phyloP scores from a whole-genome alignment of 768 basidiomycete species.

The Solioccasus polychromus region DNA sequence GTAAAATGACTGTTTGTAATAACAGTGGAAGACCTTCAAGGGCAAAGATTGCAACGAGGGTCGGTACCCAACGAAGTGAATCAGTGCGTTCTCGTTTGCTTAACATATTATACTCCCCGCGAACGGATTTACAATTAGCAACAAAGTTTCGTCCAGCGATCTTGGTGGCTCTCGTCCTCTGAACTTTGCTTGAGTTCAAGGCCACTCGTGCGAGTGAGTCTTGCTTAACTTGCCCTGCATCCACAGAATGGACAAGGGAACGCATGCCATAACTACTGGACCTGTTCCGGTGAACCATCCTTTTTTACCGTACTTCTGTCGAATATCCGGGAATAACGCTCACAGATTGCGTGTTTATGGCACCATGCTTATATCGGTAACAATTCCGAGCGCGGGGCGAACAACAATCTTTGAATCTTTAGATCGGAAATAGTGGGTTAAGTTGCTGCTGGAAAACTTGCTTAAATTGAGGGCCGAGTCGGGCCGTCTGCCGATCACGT shows the following conservation, averaged over 20 bases:
- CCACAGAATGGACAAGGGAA: slow-evolving; percentile 1
- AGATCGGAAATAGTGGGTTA: too few relatives aligned
- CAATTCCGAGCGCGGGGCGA: slow-evolving; percentile 1
- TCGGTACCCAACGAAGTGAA: too few relatives aligned
- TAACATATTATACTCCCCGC: neutral
- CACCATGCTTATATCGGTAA: slow-evolving; percentile 3
- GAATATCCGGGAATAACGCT: slow-evolving; percentile 11
- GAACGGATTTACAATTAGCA: too few relatives aligned
- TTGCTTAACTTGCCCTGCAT: slow-evolving; percentile 5
- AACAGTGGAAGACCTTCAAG: neutral
- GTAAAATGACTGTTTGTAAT: too few relatives aligned
- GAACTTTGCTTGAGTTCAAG: slow-evolving; percentile 1
- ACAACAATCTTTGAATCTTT: slow-evolving; percentile 9
- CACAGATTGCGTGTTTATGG: too few relatives aligned
- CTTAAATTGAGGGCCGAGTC: too few relatives aligned
- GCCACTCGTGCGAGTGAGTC: neutral
- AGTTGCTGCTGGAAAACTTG: too few relatives aligned
- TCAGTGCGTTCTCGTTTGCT: neutral
- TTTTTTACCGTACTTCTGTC: slow-evolving; percentile 11
- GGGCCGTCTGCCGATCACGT: slow-evolving; percentile 3
- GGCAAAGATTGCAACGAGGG: neutral
- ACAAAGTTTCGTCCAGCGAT: neutral
- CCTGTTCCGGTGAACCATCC: slow-evolving; percentile 4
- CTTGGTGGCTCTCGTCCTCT: neutral
- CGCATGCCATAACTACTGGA: slow-evolving; percentile 10